Base-by-base conservation (phyloP, 768 basidiomycete genomes). In the Pleurotus sapidus region DNA sequence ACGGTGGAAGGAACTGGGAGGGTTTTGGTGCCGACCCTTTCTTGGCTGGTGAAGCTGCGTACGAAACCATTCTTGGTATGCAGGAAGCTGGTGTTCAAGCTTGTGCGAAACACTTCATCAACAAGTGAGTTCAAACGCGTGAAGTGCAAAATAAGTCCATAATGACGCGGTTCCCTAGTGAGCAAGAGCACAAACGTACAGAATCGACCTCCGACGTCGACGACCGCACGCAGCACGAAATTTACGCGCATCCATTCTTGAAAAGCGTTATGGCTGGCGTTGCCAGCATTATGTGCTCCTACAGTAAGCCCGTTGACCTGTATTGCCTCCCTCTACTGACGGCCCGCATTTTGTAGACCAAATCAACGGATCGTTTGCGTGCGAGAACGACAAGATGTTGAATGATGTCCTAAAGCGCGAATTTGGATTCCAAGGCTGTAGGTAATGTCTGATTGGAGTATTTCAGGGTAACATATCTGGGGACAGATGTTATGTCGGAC, bases 21-120 rank as follows among this genome's bases (percentile, higher is more conserved):
- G 93, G 92, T n/a, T 95, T 94, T 57, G 93, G 94, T 27, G 92
- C 82, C 8, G 95, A 97, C 68, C 95, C 95, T 0, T 96, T 84
- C 73, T 75, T 96, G 14, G 64, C 82, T n/a, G 93, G 95, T 11
- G 92, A 91, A 65, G 76, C 78, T 1, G 82, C 86, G 3, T 88
- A 85, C 57, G 89, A 93, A 70, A 95, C 93, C 0, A 83, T 95
- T 54, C 72, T 90, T 15, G 94, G 94, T 5, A 70, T 95, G 73
- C 94, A 97, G 66, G 64, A 74, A 20, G 79, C 72, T 7, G 94
- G 94, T 39, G 89, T 94, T 0, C 90, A 93, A 66, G 91, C 93
- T 0, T 91, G 88, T 58, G 91, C 91, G 9, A 95, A 95, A 70
- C 93, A 95, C 69, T 83, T 80, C 50, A 79, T 93, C 60, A 84